phyloP scores from a whole-genome alignment of 192 early-diverging fungal genomes.

The Backusella mclennaniae region DNA sequence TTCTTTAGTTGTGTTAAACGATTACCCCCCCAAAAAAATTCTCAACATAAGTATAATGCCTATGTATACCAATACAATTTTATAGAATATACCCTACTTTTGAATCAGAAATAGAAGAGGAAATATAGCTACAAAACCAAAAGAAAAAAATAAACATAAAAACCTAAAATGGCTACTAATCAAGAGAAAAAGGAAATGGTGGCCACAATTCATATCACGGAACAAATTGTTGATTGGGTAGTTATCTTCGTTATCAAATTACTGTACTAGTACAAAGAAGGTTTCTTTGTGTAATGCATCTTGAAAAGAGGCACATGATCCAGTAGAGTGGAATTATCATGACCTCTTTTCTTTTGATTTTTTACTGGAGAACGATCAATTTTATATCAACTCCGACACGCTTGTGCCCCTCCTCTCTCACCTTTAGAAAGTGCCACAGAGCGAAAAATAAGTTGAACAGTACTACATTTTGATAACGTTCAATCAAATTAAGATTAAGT shows the following conservation, averaged over 20 bases:
- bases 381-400: background rate
- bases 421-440: background rate
- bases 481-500: constrained; percentile 1
- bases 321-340: constrained; percentile 32
- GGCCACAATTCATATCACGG: background rate
- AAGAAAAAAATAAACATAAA: background rate
- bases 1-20: constrained; percentile 18
- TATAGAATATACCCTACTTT: constrained; percentile 10
- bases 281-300: constrained; percentile 25
- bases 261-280: background rate
- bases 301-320: constrained; percentile 43
- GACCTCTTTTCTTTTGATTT: constrained; percentile 17
- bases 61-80: background rate
- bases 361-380: constrained; percentile 37
- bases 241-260: background rate
- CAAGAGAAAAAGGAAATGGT: background rate
- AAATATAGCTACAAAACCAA: too few relatives aligned
- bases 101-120: background rate
- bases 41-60: too few relatives aligned
- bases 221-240: background rate
- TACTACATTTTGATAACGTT: background rate
- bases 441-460: background rate
- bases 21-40: background rate
- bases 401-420: background rate
- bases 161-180: background rate